Base-by-base conservation (phyloP, 768 basidiomycete genomes). In the Rhizopogon salebrosus region DNA sequence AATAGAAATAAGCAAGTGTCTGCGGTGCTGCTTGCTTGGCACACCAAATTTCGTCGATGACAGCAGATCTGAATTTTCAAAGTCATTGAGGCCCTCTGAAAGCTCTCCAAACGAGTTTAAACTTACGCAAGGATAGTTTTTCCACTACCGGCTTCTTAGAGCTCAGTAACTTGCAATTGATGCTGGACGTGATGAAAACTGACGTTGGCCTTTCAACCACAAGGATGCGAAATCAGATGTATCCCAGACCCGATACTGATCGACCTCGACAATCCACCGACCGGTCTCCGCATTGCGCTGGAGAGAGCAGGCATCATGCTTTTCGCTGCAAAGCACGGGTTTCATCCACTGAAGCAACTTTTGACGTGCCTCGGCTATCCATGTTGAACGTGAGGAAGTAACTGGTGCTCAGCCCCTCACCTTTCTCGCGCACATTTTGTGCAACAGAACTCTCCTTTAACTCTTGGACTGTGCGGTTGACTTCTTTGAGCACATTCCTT, bases 1-100 rank as follows among this genome's bases (percentile, higher is more conserved):
- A 63, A 5, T 65, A 63, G 14, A 63, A 60, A n/a, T 46, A 58
- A 3, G 16, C 26, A 10, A 63, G 20, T 1, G 46, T 5, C 7
- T 58, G 51, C 9, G 29, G 53, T 11, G 52, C 52, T 1, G 35
- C 10, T 3, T 49, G 26, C 0, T 27, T 18, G 3, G 3, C 3
- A 14, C 9, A 16, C 7, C 24, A 35, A 16, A 57, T 40, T 31
- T 20, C 10, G 0, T 58, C 46, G 16, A 64, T 62, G 14, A 62
- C 55, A 2, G 43, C 59, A 23, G 64, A 52, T 5, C 51, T 52
- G 26, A 18, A 37, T 7, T 4, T 8, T 6, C 20, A 45, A 29
- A 31, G 13, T 45, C 11, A 31, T 7, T 7, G n/a, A 11, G 16
- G 16, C 7, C 18, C 18, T 29, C 27, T 14, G 3, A 16, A 20